phyloP scores from a whole-genome alignment of 78 protist genomes.

The Andalucia godoyi region DNA sequence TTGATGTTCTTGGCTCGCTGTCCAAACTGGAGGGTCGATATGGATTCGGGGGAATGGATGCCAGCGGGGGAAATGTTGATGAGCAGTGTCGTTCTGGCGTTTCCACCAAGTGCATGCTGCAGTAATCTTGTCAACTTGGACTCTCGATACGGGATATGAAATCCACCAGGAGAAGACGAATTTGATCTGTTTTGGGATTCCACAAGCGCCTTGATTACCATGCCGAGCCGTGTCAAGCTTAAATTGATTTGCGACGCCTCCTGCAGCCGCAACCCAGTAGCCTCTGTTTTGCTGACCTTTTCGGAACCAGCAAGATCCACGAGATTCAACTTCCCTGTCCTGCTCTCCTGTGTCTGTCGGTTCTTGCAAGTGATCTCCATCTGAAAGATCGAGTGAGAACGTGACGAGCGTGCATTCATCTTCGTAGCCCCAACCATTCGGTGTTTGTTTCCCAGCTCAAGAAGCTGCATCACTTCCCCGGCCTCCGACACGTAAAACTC shows the following conservation, averaged over 20 bases:
- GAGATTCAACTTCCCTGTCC: too few species aligned
- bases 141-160: slow-evolving; percentile 18
- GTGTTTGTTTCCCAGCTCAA: slow-evolving; percentile 7
- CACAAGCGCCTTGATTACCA: slow-evolving; percentile 4
- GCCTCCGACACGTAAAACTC: neutral
- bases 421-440: slow-evolving; percentile 11
- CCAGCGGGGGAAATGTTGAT: neutral
- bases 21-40: slow-evolving; percentile 13
- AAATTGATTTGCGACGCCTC: slow-evolving; percentile 7
- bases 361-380: neutral
- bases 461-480: neutral
- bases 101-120: slow-evolving; percentile 16
- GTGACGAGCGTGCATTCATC: slow-evolving; percentile 13
- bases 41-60: neutral
- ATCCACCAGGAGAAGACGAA: too few species aligned
- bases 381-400: slow-evolving; percentile 33
- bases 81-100: neutral
- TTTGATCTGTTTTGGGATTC: too few species aligned
- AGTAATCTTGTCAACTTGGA: slow-evolving; percentile 30
- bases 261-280: neutral
- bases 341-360: neutral
- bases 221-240: neutral
- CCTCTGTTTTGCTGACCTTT: neutral
- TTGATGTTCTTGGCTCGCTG: too few species aligned
- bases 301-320: slow-evolving; percentile 10